These are phyloP conservation scores for Kodamaea restingae DNA, from an alignment of 805 yeast species.

Conservation along the genomic window DNA sequence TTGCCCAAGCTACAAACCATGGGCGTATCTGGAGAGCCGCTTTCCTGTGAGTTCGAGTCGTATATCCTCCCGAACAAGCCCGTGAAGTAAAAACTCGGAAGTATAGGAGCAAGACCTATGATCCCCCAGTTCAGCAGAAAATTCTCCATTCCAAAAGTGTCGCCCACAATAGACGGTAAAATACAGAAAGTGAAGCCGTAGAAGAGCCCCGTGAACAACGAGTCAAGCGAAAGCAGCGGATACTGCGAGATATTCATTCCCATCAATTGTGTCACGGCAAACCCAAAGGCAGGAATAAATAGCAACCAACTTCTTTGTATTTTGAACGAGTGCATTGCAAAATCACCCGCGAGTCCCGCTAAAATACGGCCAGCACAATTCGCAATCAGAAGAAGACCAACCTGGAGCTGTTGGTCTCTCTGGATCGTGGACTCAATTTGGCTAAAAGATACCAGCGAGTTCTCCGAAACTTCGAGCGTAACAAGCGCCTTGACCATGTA, in stretches of 20 bases:
- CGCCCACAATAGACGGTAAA: conserved; percentile 73
- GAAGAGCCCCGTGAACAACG: conserved; percentile 61
- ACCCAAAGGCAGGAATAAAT: conserved; percentile 46
- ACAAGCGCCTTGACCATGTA: conserved; percentile 42
- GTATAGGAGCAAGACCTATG: conserved; percentile 60
- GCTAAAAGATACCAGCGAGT: background rate
- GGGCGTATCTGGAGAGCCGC: background rate
- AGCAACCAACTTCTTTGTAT: conserved; percentile 53
- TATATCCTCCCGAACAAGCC: conserved; percentile 59
- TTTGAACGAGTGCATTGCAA: conserved; percentile 43
- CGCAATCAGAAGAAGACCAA: conserved; percentile 62
- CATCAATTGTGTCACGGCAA: conserved; percentile 48
- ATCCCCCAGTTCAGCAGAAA: conserved; percentile 75
- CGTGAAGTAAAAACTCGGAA: conserved; percentile 58
- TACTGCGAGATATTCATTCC: conserved; percentile 36
- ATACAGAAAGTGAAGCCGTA: conserved; percentile 73
- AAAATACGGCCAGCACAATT: conserved; percentile 63
- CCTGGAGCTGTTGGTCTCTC: conserved; percentile 64
- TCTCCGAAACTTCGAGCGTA: conserved; percentile 10
- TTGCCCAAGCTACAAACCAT: conserved; percentile 30
- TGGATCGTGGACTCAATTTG: conserved; percentile 38
- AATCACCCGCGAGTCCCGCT: conserved; percentile 64
- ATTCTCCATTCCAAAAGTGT: conserved; percentile 62
- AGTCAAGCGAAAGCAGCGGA: conserved; percentile 42
- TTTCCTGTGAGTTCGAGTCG: conserved; percentile 40